These are phyloP conservation scores for Aspergillus olivimuriae DNA, from an alignment of 495 filamentous ascomycete genomes.

Conservation along the genomic window DNA sequence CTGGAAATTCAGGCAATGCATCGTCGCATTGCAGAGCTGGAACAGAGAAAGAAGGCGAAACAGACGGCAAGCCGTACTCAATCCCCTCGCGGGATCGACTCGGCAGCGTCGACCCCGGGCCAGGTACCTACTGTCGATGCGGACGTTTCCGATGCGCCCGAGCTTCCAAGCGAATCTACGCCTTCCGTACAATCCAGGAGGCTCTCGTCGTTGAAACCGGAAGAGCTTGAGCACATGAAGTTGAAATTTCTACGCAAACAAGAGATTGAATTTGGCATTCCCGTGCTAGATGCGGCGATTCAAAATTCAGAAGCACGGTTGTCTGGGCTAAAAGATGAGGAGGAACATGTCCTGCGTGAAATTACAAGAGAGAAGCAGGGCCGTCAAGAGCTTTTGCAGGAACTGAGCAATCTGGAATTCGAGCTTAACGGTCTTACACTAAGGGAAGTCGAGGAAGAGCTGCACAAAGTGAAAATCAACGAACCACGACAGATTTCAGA, in stretches of 20 bases:
- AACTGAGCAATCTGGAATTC: conserved; percentile 46
- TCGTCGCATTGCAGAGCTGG: conserved; percentile 68
- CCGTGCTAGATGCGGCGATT: conserved; percentile 50
- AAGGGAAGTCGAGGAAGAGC: conserved; percentile 34
- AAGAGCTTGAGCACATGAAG: conserved; percentile 20
- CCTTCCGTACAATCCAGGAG: too few species aligned
- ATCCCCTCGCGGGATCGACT: conserved; percentile 22
- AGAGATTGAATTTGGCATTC: conserved; percentile 52
- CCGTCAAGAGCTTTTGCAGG: conserved; percentile 40
- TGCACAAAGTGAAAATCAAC: conserved; percentile 21
- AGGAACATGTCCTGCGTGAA: conserved; percentile 52
- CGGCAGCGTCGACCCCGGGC: conserved; percentile 16
- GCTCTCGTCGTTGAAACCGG: neutral
- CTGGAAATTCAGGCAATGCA: conserved; percentile 69
- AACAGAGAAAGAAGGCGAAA: conserved; percentile 58
- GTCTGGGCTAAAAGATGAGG: conserved; percentile 48
- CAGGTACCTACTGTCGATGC: conserved; percentile 12
- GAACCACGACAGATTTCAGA: conserved; percentile 18
- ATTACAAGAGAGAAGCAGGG: conserved; percentile 42
- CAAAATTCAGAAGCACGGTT: conserved; percentile 41
- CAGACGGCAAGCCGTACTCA: conserved; percentile 34
- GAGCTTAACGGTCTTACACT: conserved; percentile 39
- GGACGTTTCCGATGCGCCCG: neutral
- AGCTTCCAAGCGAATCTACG: too few species aligned
- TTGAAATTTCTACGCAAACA: conserved; percentile 38